These are phyloP conservation scores for Polyporus tsugae DNA, from an alignment of 1,284 basidiomycete species.

Conservation along the genomic window DNA sequence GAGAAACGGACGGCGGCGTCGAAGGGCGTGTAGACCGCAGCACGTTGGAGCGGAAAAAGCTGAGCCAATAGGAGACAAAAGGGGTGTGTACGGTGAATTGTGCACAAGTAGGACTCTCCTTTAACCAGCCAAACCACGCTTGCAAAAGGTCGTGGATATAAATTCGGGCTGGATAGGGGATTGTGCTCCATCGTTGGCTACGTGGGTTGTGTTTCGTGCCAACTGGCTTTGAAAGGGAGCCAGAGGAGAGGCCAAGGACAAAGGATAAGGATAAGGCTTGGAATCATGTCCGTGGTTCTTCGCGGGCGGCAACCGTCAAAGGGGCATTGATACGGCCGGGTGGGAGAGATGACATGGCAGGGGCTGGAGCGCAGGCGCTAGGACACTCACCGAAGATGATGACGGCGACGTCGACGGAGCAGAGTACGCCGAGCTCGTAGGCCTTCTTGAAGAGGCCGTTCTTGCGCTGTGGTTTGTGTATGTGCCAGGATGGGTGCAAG, in stretches of 20 bases:
- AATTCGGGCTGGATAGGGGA: not conserved
- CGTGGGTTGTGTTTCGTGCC: not conserved
- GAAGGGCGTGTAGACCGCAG: not conserved
- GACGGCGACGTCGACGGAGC: slow-evolving; percentile 74
- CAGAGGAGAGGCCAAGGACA: not conserved
- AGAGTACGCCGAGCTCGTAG: slow-evolving; percentile 85
- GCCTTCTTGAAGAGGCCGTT: slow-evolving; percentile 93
- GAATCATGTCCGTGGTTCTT: not conserved
- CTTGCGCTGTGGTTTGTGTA: slow-evolving; percentile 65
- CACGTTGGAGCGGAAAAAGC: not conserved
- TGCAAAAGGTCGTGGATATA: not conserved
- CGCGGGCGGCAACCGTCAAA: slow-evolving; percentile 2
- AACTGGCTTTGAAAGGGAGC: not conserved
- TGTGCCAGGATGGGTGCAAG: slow-evolving; percentile 38
- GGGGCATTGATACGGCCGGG: not conserved
- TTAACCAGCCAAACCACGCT: not conserved
- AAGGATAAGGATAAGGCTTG: not conserved
- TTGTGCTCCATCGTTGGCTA: not conserved
- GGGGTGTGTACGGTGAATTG: not conserved
- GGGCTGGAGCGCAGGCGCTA: slow-evolving; percentile 8
- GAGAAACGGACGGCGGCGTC: slow-evolving; percentile 2
- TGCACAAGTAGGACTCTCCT: not conserved
- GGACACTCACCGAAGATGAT: slow-evolving; percentile 64
- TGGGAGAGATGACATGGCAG: slow-evolving; percentile 22
- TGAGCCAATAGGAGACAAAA: not conserved